A percentile compares a stretch with the other conserved stretches of the same genome.
phyloP scores from a whole-genome alignment of 768 basidiomycete species.

The Xanthoconium purpureum region DNA sequence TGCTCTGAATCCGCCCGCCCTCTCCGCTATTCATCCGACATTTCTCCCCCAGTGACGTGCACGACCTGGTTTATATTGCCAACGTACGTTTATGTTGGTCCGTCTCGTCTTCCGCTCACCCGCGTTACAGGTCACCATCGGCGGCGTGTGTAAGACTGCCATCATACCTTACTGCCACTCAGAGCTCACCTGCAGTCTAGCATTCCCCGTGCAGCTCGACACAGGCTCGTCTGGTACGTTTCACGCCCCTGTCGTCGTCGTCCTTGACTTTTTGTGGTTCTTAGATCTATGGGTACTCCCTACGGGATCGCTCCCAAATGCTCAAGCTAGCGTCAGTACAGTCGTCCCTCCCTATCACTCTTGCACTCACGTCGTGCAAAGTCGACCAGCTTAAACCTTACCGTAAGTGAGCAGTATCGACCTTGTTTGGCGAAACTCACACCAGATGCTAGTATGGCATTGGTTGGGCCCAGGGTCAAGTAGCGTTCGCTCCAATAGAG shows the following conservation, averaged over 20 bases:
- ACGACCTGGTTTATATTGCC: constrained; percentile 76
- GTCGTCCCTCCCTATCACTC: not conserved
- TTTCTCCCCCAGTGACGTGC: constrained; percentile 50
- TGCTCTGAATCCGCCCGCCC: not conserved
- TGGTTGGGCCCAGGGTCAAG: constrained; percentile 69
- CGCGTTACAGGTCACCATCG: constrained; percentile 58
- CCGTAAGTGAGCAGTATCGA: constrained; percentile 37
- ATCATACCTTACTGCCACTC: not conserved
- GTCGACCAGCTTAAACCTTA: constrained; percentile 52
- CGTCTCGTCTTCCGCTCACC: not conserved
- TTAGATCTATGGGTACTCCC: constrained; percentile 72
- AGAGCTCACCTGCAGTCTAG: constrained; percentile 34
- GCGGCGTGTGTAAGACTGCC: constrained; percentile 48
- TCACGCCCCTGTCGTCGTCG: no score
- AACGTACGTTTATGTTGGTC: constrained; percentile 49
- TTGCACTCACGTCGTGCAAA: constrained; percentile 30
- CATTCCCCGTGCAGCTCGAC: constrained; percentile 74
- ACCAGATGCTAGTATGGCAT: constrained; percentile 60
- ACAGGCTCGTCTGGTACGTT: constrained; percentile 58
- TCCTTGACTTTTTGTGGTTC: not conserved
- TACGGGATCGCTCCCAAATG: constrained; percentile 46
- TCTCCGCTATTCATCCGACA: constrained; percentile 9
- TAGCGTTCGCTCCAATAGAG: constrained; percentile 58
- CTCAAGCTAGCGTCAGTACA: constrained; percentile 45
- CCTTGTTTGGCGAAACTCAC: constrained; percentile 1